Conservation (phyloP, 805 yeast species). For the Candida glaebosa region DNA sequence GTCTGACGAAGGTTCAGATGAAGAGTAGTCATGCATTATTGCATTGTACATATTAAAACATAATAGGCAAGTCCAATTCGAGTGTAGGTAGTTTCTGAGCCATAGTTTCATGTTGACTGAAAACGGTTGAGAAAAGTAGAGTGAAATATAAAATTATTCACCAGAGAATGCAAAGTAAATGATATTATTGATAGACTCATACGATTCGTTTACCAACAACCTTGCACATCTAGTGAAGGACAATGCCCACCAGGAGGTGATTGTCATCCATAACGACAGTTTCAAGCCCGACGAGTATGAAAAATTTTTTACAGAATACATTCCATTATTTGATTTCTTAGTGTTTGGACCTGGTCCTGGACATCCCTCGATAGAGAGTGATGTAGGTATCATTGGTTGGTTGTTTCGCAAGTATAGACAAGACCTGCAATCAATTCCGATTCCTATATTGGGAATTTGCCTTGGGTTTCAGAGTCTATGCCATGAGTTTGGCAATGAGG, state of each 20-base stretch:
- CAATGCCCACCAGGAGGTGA: slow-evolving; percentile 48
- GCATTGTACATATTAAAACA: background rate
- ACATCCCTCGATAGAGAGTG: slow-evolving; percentile 58
- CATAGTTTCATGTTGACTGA: too few species aligned
- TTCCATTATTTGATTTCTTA: slow-evolving; percentile 64
- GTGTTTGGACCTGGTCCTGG: slow-evolving; percentile 99
- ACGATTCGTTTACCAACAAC: slow-evolving; percentile 92
- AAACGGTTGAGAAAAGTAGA: background rate
- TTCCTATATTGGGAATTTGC: slow-evolving; percentile 87
- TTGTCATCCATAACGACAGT: slow-evolving; percentile 63
- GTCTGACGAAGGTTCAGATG: slow-evolving; percentile 53
- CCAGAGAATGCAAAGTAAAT: slow-evolving; percentile 13
- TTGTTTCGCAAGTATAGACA: slow-evolving; percentile 27
- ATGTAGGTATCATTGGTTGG: slow-evolving; percentile 75
- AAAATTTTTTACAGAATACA: slow-evolving; percentile 34
- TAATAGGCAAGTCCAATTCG: background rate
- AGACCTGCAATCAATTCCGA: slow-evolving; percentile 10
- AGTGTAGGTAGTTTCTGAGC: too few species aligned
- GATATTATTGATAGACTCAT: slow-evolving; percentile 82
- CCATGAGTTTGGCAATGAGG: slow-evolving; percentile 52
- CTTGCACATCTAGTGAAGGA: slow-evolving; percentile 57
- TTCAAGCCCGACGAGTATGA: slow-evolving; percentile 29
- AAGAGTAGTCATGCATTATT: slow-evolving; percentile 13
- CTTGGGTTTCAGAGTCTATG: slow-evolving; percentile 88
- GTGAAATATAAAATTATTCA: background rate